Percentiles rank a stretch among this genome's conserved stretches.
Conservation (phyloP, 305 asterid genomes). For the Withania somnifera region DNA sequence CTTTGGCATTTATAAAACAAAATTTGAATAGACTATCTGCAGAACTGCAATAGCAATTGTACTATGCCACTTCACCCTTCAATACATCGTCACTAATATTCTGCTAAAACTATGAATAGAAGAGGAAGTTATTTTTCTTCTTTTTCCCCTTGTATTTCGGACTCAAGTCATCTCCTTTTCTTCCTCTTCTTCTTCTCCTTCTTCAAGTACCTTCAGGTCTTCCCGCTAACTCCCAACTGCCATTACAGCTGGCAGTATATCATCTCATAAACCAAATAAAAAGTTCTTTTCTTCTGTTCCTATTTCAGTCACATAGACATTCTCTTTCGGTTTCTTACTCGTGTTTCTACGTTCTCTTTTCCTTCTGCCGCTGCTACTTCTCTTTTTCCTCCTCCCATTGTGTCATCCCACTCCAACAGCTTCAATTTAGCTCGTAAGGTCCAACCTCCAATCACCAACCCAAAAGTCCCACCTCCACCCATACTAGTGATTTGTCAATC, state of each 20-base stretch:
- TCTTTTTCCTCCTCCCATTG: neutral
- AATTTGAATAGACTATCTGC: neutral
- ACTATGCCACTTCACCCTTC: neutral
- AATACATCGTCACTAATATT: neutral
- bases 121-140: neutral
- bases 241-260: neutral
- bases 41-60: neutral
- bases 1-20: neutral
- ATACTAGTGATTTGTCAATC: neutral
- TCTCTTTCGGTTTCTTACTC: neutral
- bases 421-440: neutral
- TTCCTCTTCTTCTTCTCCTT: neutral
- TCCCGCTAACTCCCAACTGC: neutral
- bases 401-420: neutral
- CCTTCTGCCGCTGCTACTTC: neutral
- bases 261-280: neutral
- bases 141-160: neutral
- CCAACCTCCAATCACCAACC: neutral
- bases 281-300: neutral
- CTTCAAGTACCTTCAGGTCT: neutral
- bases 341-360: neutral
- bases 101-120: neutral
- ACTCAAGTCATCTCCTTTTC: neutral
- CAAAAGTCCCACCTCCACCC: neutral
- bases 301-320: neutral